These are phyloP conservation scores for Amanita phalloides DNA, from an alignment of 768 basidiomycete genomes.

Conservation along the genomic window DNA sequence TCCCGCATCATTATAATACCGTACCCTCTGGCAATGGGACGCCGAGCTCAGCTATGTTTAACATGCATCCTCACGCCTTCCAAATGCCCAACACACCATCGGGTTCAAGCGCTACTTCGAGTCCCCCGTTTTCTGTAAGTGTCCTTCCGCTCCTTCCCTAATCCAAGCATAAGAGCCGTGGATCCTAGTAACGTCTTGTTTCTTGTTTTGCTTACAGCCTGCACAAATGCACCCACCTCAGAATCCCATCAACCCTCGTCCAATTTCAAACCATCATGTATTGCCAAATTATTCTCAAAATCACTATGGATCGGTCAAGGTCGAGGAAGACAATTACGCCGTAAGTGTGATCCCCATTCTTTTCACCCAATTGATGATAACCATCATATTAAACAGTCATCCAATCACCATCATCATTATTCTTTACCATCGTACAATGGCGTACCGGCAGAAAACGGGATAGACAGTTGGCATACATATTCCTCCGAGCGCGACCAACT, in stretches of 20 bases:
- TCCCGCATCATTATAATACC: constrained; percentile 29
- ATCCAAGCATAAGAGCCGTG: constrained; percentile 18
- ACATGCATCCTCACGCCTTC: constrained; percentile 46
- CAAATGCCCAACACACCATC: constrained; percentile 64
- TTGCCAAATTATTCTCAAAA: constrained; percentile 32
- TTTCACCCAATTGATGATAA: background rate
- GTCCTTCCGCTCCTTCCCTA: constrained; percentile 29
- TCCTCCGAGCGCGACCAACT: constrained; percentile 55
- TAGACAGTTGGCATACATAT: constrained; percentile 56
- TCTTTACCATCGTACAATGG: constrained; percentile 39
- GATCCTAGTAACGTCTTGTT: constrained; percentile 47
- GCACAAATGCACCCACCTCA: constrained; percentile 54
- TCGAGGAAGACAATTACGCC: constrained; percentile 55
- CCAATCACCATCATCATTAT: constrained; percentile 25
- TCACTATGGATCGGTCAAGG: constrained; percentile 48
- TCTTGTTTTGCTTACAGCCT: constrained; percentile 42
- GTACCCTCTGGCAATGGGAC: constrained; percentile 10
- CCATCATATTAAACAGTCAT: constrained; percentile 5
- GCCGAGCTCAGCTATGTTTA: constrained; percentile 35
- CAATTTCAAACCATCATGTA: constrained; percentile 27
- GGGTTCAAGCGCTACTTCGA: constrained; percentile 63
- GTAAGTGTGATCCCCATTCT: constrained; percentile 21
- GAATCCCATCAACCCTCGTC: constrained; percentile 38
- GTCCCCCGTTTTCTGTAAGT: constrained; percentile 86
- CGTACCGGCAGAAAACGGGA: constrained; percentile 28